phyloP scores from a whole-genome alignment of 495 filamentous ascomycete species.

The Daldinia grandis region DNA sequence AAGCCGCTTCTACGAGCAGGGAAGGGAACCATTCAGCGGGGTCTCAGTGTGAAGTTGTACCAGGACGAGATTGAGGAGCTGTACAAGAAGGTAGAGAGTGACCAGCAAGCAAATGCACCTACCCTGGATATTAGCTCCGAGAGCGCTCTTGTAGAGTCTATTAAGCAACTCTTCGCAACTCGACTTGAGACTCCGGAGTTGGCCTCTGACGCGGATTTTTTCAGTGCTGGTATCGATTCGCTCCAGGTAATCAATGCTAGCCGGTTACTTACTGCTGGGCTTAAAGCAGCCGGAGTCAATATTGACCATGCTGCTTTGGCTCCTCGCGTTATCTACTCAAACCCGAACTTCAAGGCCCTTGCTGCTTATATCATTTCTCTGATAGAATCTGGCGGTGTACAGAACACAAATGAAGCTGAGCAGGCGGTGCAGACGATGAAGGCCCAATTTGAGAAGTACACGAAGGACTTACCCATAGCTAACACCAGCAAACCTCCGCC shows the following conservation, averaged over 20 bases:
- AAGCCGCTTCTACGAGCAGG: slow-evolving; percentile 63
- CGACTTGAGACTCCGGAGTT: slow-evolving; percentile 43
- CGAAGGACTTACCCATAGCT: slow-evolving; percentile 37
- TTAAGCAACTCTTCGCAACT: slow-evolving; percentile 46
- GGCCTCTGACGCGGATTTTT: slow-evolving; percentile 52
- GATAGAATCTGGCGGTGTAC: slow-evolving; percentile 17
- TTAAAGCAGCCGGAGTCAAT: slow-evolving; percentile 45
- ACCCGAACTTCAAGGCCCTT: slow-evolving; percentile 47
- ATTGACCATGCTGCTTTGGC: slow-evolving; percentile 46
- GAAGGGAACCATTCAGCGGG: slow-evolving; percentile 65
- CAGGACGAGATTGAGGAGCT: slow-evolving; percentile 61
- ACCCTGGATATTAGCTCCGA: slow-evolving; percentile 45
- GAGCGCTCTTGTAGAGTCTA: slow-evolving; percentile 44
- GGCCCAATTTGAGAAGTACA: slow-evolving; percentile 44
- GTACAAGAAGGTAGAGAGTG: slow-evolving; percentile 47
- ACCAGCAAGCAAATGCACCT: slow-evolving; percentile 32
- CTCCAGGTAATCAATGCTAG: slow-evolving; percentile 56
- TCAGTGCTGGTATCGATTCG: slow-evolving; percentile 61
- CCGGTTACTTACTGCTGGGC: slow-evolving; percentile 45
- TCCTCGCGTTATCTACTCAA: slow-evolving; percentile 52
- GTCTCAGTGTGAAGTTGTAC: slow-evolving; percentile 57
- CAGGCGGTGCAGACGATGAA: slow-evolving; percentile 11
- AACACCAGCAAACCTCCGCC: slow-evolving; percentile 38
- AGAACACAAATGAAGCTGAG: slow-evolving; percentile 1
- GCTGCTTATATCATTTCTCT: slow-evolving; percentile 41